A percentile compares a stretch with the other conserved stretches of the same genome.
phyloP scores from a whole-genome alignment of 2,329 filamentous ascomycete species.

The Venturia asperata region DNA sequence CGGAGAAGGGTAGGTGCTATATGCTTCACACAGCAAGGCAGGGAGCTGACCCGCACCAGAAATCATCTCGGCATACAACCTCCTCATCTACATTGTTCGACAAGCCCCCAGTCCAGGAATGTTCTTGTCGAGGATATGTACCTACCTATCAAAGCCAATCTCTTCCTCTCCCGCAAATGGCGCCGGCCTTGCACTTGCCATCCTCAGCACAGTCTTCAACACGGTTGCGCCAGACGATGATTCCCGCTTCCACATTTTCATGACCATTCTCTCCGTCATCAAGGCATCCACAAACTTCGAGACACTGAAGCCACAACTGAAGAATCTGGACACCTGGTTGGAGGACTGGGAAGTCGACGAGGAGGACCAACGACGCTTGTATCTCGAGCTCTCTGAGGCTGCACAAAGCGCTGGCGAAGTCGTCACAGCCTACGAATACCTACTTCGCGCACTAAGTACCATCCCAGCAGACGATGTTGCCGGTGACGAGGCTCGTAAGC shows the following conservation, averaged over 20 bases:
- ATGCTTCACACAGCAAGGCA: constrained; percentile 19
- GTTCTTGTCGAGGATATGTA: constrained; percentile 81
- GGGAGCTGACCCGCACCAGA: constrained; percentile 45
- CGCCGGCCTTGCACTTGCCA: constrained; percentile 75
- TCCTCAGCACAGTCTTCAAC: constrained; percentile 95
- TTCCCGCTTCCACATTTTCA: constrained; percentile 81
- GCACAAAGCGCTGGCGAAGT: constrained; percentile 72
- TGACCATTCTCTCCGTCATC: constrained; percentile 80
- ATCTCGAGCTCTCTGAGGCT: constrained; percentile 72
- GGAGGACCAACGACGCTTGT: constrained; percentile 78
- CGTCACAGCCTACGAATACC: constrained; percentile 68
- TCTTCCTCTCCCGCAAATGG: constrained; percentile 80
- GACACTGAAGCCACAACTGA: constrained; percentile 72
- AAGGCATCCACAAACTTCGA: constrained; percentile 65
- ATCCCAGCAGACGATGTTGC: constrained; percentile 56
- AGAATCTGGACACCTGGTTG: constrained; percentile 76
- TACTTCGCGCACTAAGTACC: constrained; percentile 67
- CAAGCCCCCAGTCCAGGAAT: constrained; percentile 79
- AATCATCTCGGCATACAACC: constrained; percentile 92
- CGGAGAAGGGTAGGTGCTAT: constrained; percentile 63
- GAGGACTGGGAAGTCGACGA: constrained; percentile 73
- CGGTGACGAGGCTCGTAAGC: constrained; percentile 48
- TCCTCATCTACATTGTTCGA: constrained; percentile 85
- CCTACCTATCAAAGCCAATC: constrained; percentile 81
- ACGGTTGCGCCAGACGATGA: constrained; percentile 69